These are phyloP conservation scores for Lyophyllum atratum DNA, from an alignment of 768 basidiomycete species.

Conservation along the genomic window DNA sequence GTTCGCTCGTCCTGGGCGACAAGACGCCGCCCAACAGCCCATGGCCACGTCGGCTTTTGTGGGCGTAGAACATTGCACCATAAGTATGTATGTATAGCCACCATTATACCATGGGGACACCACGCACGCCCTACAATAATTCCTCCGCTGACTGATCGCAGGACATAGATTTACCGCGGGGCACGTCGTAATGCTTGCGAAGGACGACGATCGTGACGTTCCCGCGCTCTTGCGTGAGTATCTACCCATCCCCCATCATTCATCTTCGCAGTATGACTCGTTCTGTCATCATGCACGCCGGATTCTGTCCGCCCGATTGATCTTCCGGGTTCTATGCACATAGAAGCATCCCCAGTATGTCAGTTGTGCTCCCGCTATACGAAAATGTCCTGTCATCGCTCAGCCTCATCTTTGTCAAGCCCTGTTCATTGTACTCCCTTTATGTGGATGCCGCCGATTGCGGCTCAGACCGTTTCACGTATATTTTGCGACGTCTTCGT, in stretches of 20 bases:
- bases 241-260: constrained; percentile 12
- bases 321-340: constrained; percentile 10
- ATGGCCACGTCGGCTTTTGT: constrained; percentile 4
- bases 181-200: background rate
- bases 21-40: background rate
- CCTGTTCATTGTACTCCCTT: constrained; percentile 13
- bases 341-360: constrained; percentile 9
- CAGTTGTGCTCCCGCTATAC: background rate
- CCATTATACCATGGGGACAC: background rate
- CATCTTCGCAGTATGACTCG: constrained; percentile 18
- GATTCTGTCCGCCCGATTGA: constrained; percentile 1
- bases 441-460: constrained; percentile 5
- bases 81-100: background rate
- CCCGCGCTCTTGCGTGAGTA: constrained; percentile 26
- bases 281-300: background rate
- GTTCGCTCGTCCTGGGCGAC: constrained; percentile 18
- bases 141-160: background rate
- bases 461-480: background rate
- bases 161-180: background rate
- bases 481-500: background rate
- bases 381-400: background rate
- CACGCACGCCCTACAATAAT: background rate
- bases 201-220: background rate
- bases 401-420: background rate
- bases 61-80: background rate